A percentile compares a stretch with the other conserved stretches of the same genome.
Evolutionary conservation across 2,329 filamentous ascomycete species (phyloP).

Genomic region (Beauveria caledonica): DNA sequence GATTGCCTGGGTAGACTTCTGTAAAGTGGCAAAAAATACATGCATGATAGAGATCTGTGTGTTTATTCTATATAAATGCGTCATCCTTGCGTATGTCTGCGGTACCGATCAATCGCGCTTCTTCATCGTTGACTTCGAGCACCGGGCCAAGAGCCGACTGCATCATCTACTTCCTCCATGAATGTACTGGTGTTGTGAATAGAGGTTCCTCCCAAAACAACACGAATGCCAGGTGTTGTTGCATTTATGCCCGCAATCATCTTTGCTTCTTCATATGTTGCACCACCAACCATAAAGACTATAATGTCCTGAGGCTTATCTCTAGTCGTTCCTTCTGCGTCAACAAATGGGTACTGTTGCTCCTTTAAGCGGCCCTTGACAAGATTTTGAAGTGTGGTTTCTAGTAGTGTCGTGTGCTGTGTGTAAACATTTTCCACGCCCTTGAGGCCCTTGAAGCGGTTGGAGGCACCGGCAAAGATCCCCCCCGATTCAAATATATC

Average conservation of each 20-base stretch:
- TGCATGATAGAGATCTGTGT: too few species aligned
- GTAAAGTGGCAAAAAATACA: too few species aligned
- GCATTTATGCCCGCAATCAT: conserved; percentile 93
- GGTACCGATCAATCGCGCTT: neutral
- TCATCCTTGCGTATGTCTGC: too few species aligned
- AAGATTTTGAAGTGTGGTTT: conserved; percentile 80
- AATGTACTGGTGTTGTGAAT: conserved; percentile 86
- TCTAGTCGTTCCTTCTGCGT: conserved; percentile 74
- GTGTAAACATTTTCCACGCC: conserved; percentile 99
- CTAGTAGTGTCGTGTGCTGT: conserved; percentile 84
- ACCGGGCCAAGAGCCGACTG: conserved; percentile 79
- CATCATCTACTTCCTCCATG: conserved; percentile 84
- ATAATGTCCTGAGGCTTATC: conserved; percentile 97
- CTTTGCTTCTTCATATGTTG: conserved; percentile 95
- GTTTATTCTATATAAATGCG: too few species aligned
- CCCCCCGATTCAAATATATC: conserved; percentile 88
- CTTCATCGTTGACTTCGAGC: neutral
- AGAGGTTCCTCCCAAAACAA: conserved; percentile 81
- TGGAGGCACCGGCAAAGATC: conserved; percentile 82
- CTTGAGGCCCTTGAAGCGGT: conserved; percentile 87
- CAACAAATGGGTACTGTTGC: conserved; percentile 86
- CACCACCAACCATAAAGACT: conserved; percentile 87
- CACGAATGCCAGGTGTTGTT: conserved; percentile 75
- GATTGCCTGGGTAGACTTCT: too few species aligned
- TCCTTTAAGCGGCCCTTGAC: conserved; percentile 86